Base-by-base conservation (phyloP, 805 yeast genomes). In the Saccharomycodes ludwigii region DNA sequence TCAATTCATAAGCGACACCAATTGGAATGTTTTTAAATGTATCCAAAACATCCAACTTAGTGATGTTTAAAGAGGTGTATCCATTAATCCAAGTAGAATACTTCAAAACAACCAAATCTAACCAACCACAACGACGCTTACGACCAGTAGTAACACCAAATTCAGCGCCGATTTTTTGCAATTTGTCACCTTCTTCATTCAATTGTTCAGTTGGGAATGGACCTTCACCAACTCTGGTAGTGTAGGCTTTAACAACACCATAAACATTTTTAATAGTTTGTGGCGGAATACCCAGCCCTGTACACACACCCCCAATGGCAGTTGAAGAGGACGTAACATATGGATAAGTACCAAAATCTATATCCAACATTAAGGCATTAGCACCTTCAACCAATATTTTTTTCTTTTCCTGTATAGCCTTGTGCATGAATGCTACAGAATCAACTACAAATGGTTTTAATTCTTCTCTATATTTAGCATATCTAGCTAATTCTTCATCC, bases 61-160 rank as follows among this genome's bases (percentile, higher is more conserved):
- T 91, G 55, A 91, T 78, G 68, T 91, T 91, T 54, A 91, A 66
- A 31, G 80, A 70, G 29, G 98, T 91, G 71, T 88, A 91, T 35
- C 98, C 98, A 54, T 91, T 91, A 58, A 91, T 83, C 54, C 76
- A 59, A 36, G 85, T 74, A 23, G 96, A 84, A 63, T 91, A 88
- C 58, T 80, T 82, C 58, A 91, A 65, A 18, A 91, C 95, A 16
- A 91, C 97, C 47, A 91, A 66, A 61, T 91, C 98, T 53, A 91
- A 74, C 98, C 98, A 91, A 36, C 98, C 98, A 59, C 98, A 91
- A 63, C 98, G 77, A 68, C 98, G 81, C 71, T 86, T 85, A 65
- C 98, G 78, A 44, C 98, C 98, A 22, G 98, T 91, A 41, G 98
- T 91, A 46, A 91, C 98, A 61, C 98, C 98, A 50, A 55, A 82